A percentile compares a stretch with the other conserved stretches of the same genome.
phyloP scores from a whole-genome alignment of 1,284 basidiomycete genomes.

The Porogramme epimiltina region DNA sequence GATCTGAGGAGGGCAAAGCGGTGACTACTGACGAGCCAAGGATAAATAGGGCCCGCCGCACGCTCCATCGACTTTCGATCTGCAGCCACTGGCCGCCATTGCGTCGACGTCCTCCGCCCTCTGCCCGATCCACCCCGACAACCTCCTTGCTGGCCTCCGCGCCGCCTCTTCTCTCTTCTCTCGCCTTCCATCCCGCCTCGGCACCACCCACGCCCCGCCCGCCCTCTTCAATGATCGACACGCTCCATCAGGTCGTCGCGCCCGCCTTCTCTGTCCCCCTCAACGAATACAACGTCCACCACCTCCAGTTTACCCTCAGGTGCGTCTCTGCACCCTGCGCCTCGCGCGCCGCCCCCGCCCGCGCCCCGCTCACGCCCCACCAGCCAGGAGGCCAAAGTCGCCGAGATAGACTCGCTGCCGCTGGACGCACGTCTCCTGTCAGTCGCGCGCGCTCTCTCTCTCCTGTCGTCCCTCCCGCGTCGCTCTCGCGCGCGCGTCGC shows the following conservation, averaged over 20 bases:
- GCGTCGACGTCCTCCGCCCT: not conserved
- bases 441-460: constrained; percentile 21
- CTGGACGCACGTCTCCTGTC: constrained; percentile 25
- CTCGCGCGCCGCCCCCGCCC: constrained; percentile 1
- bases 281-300: constrained; percentile 62
- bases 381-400: constrained; percentile 17
- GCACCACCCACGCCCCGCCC: constrained; percentile 18
- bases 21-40: constrained; percentile 25
- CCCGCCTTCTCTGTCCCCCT: constrained; percentile 40
- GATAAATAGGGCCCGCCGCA: constrained; percentile 24
- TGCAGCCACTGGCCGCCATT: constrained; percentile 15
- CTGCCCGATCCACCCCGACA: not conserved
- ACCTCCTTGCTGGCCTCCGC: not conserved
- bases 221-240: constrained; percentile 35
- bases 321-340: constrained; percentile 28
- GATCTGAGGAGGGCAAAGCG: constrained; percentile 19
- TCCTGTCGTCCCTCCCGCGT: constrained; percentile 39
- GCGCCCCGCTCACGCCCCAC: not conserved
- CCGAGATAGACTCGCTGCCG: constrained; percentile 18
- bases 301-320: constrained; percentile 53
- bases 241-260: constrained; percentile 33
- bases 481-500: constrained; percentile 16
- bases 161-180: constrained; percentile 16
- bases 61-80: constrained; percentile 24
- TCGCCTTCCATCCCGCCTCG: constrained; percentile 13